These are phyloP conservation scores for Daldinia sp. DNA, from an alignment of 2,329 filamentous ascomycete genomes.

Conservation along the genomic window DNA sequence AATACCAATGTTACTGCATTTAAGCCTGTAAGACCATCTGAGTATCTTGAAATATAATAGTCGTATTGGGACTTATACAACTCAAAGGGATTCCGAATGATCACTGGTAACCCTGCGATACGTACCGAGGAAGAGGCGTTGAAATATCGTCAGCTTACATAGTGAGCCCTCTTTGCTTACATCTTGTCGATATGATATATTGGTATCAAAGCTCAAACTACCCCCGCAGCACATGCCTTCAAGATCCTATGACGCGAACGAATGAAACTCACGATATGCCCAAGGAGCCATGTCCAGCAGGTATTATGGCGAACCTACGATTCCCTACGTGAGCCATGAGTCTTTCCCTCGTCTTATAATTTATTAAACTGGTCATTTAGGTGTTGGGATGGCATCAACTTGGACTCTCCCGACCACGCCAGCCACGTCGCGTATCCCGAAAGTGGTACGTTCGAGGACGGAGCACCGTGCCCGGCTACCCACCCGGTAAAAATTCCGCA, in stretches of 20 bases:
- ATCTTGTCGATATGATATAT: too few relatives aligned
- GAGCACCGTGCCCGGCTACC: constrained; percentile 37
- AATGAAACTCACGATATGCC: constrained; percentile 50
- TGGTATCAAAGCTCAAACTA: too few relatives aligned
- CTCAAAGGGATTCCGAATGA: constrained; percentile 54
- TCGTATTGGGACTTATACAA: neutral
- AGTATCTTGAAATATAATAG: neutral
- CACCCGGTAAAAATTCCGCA: constrained; percentile 43
- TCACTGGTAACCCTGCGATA: constrained; percentile 50
- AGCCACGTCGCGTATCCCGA: constrained; percentile 60
- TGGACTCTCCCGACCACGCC: constrained; percentile 56
- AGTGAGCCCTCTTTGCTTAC: constrained; percentile 30
- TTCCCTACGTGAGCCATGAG: constrained; percentile 48
- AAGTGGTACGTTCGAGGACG: constrained; percentile 39
- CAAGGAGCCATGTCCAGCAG: constrained; percentile 42
- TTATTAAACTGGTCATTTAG: neutral
- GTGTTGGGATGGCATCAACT: constrained; percentile 61
- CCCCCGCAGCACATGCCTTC: constrained; percentile 47
- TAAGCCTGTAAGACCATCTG: constrained; percentile 45
- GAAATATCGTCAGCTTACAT: constrained; percentile 53
- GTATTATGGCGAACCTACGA: constrained; percentile 52
- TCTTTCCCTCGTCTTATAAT: neutral
- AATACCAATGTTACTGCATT: constrained; percentile 53
- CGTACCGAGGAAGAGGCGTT: constrained; percentile 46
- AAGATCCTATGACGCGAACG: constrained; percentile 47